A percentile compares a stretch with the other conserved stretches of the same genome.
Evolutionary conservation across 768 basidiomycete genomes (phyloP).

Genomic region (Agaricus sinodeliciosus): DNA sequence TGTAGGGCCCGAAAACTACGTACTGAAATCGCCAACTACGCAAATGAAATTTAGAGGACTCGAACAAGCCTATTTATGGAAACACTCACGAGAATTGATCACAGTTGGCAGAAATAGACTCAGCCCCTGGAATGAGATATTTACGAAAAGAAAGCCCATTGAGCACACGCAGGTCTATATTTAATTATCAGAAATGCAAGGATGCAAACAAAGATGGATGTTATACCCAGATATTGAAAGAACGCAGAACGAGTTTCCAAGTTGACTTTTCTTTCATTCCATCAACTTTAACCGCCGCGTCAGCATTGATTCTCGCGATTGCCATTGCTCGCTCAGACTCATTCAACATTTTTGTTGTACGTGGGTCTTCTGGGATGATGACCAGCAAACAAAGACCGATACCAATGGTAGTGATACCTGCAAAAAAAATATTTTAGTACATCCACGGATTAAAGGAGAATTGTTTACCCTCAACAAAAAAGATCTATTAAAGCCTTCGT

Average conservation of each 20-base stretch:
- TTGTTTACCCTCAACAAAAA: slow-evolving; percentile 32
- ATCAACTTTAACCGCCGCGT: slow-evolving; percentile 14
- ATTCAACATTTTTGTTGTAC: slow-evolving; percentile 21
- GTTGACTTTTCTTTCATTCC: slow-evolving; percentile 12
- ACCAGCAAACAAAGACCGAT: slow-evolving; percentile 21
- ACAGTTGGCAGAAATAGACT: slow-evolving; percentile 42
- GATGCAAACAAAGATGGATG: not conserved
- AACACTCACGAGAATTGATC: slow-evolving; percentile 32
- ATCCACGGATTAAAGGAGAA: not conserved
- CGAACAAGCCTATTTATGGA: not conserved
- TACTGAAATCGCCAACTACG: slow-evolving; percentile 32
- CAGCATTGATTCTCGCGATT: slow-evolving; percentile 24
- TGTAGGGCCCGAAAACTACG: not conserved
- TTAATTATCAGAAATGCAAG: not conserved
- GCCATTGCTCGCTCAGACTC: slow-evolving; percentile 22
- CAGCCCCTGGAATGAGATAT: slow-evolving; percentile 39
- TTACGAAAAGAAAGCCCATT: slow-evolving; percentile 26
- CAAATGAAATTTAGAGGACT: not conserved
- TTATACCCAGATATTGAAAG: slow-evolving; percentile 16
- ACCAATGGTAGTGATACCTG: slow-evolving; percentile 23
- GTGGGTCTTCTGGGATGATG: slow-evolving; percentile 22
- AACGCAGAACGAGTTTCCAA: slow-evolving; percentile 4
- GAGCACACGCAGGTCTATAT: slow-evolving; percentile 24
- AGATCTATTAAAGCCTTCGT: slow-evolving; percentile 21
- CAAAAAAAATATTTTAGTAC: not conserved